These are phyloP conservation scores for Stipa capillata DNA, from an alignment of 176 grass and related monocot genomes.

Conservation along the genomic window DNA sequence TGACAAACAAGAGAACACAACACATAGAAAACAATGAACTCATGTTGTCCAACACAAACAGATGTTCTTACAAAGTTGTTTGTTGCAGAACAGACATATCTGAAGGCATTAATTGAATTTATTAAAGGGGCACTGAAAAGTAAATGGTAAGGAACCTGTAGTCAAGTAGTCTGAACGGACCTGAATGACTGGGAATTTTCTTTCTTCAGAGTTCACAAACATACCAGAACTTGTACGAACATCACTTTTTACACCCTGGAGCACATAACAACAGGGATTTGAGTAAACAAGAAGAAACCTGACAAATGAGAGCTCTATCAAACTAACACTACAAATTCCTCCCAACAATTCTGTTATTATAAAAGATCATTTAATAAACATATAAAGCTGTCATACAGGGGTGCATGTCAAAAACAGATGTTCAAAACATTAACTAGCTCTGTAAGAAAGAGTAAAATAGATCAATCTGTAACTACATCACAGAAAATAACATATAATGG, in stretches of 20 bases:
- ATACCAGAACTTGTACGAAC: conserved; percentile 95
- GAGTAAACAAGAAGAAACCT: neutral
- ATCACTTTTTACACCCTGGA: conserved; percentile 89
- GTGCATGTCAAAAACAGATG: neutral
- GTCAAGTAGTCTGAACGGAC: conserved; percentile 20
- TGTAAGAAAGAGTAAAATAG: neutral
- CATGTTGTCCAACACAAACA: neutral
- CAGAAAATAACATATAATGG: neutral
- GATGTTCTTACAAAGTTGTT: neutral
- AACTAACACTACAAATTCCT: neutral
- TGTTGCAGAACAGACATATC: neutral
- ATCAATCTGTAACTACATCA: neutral
- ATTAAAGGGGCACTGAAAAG: neutral
- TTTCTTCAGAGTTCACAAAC: conserved; percentile 68
- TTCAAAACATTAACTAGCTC: neutral
- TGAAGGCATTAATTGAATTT: neutral
- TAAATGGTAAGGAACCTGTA: neutral
- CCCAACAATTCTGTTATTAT: neutral
- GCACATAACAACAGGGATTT: neutral
- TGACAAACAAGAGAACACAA: neutral
- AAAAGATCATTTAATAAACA: neutral
- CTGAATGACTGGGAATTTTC: conserved; percentile 73
- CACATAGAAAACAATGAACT: neutral
- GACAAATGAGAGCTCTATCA: neutral
- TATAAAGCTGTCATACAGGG: neutral